phyloP scores from a whole-genome alignment of 495 filamentous ascomycete genomes.

The Penicillium malachiteum region DNA sequence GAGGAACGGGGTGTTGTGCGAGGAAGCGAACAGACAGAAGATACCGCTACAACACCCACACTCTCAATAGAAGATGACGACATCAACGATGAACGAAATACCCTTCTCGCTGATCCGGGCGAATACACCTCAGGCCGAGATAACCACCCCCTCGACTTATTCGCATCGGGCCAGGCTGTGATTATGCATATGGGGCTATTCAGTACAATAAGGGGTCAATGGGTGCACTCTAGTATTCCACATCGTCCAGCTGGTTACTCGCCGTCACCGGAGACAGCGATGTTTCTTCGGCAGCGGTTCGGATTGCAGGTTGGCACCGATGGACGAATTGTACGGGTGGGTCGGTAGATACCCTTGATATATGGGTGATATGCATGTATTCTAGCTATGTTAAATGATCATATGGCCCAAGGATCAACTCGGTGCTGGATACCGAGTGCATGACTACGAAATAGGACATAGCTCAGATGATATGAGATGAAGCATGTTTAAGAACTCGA shows the following conservation, averaged over 20 bases:
- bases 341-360: constrained; percentile 15
- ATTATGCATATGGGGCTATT: constrained; percentile 69
- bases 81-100: constrained; percentile 44
- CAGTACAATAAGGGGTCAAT: constrained; percentile 64
- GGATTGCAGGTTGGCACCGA: constrained; percentile 42
- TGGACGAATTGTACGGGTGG: constrained; percentile 38
- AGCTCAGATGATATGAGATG: neutral
- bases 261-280: constrained; percentile 41
- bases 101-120: constrained; percentile 44
- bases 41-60: constrained; percentile 3
- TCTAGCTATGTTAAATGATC: constrained; percentile 7
- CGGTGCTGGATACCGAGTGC: constrained; percentile 12
- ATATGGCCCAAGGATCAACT: constrained; percentile 4
- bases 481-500: no score
- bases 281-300: constrained; percentile 43
- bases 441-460: neutral
- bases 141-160: constrained; percentile 54
- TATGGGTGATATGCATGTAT: constrained; percentile 5
- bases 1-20: constrained; percentile 77
- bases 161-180: constrained; percentile 66
- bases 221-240: constrained; percentile 37
- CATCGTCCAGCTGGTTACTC: constrained; percentile 29
- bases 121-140: constrained; percentile 31
- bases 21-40: constrained; percentile 28
- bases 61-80: constrained; percentile 22